Evolutionary conservation across 169 alveolate genomes (phyloP), one percentile per base, ranked within the genome.

Genomic region (Cryptosporidium parvum): DNA sequence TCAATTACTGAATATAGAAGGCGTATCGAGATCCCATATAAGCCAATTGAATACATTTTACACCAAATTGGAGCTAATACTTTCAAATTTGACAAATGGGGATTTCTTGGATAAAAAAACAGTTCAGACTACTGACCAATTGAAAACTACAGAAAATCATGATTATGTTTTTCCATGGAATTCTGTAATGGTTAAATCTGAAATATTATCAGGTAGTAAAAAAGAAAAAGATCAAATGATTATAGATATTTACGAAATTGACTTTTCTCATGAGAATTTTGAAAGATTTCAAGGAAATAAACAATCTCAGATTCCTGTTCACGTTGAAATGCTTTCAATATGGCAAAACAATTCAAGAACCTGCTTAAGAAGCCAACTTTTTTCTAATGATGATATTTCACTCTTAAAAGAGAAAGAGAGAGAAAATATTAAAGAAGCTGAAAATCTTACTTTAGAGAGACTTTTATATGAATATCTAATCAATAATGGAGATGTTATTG

Each of bases 111-210:
- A 23, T 5, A 48, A 48, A 48, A 16, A 48, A 48, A 48, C 56
- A 14, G 3, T 16, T 16, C 23, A 48, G 21, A 48, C 56, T 48
- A 48, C 21, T 48, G 2, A 16, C 21, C 56, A 14, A 48, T 48
- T 48, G 14, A 23, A 29, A 3, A 23, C 69, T 1, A 12, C 18
- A 9, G 48, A 1, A 21, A 23, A 29, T 5, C 3, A 44, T 26
- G 85, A 16, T 44, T 73, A 56, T 21, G 14, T 56, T 18, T 73
- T 73, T 39, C 86, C 86, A 3, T 73, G 86, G 86, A 59, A 73
- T n/a, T 53, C 86, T 14, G 71, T 59, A 1, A 44, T 56, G 53
- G 45, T 73, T 51, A 53, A 26, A 26, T 59, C 71, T 31, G 69
- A 35, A 23, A 1, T 51, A 35, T 33, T n/a, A 18, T n/a, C 53